Evolutionary conservation across 176 grass and related monocot genomes (phyloP), one percentile per base, ranked within the genome.

Genomic region (Raddia distichophylla): DNA sequence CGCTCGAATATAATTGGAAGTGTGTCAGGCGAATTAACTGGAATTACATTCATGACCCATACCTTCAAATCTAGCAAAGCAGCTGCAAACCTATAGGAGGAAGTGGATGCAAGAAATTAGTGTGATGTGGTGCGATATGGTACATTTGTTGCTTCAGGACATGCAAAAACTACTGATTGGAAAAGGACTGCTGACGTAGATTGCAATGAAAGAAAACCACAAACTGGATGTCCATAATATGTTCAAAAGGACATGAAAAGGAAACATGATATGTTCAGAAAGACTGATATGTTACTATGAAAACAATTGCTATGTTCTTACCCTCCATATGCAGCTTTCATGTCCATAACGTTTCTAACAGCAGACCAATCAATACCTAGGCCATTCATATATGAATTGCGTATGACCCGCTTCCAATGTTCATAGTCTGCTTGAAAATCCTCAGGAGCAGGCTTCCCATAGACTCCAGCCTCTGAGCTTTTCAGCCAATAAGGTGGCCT

Each of bases 331-430:
- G 88, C 89, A 69, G 91, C 81, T 86, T 86, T 89, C 94, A 97
- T 97, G 52, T 97, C 94, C 91, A 97, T 97, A 72, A 94, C 89
- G 80, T 94, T 94, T 84, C 94, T 91, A 70, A 92, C 80, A 68
- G 75, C 79, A 16, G 82, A 88, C 91, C 94, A 97, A 47, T 94
- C 67, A 48, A 97, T 88, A 53, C 94, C 91, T 60, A 94, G n/a
- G 43, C 85, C 79, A 32, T 86, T 75, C 63, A 88, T 73, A 72
- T 97, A 97, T 5, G 91, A 90, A 51, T 94, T 94, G 8, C 47
- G 60, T 19, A 94, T 81, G 22, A 90, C 85, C 33, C 62, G 70
- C 46, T 91, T 97, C 94, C 94, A 97, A 81, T 91, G 91, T 69
- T 94, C 82, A 19, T 91, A 97, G 67, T 97, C 91, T 60, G 62